Evolutionary conservation across 352 stramenopile species (phyloP).

Genomic region (Globisporangium cederbergense): DNA sequence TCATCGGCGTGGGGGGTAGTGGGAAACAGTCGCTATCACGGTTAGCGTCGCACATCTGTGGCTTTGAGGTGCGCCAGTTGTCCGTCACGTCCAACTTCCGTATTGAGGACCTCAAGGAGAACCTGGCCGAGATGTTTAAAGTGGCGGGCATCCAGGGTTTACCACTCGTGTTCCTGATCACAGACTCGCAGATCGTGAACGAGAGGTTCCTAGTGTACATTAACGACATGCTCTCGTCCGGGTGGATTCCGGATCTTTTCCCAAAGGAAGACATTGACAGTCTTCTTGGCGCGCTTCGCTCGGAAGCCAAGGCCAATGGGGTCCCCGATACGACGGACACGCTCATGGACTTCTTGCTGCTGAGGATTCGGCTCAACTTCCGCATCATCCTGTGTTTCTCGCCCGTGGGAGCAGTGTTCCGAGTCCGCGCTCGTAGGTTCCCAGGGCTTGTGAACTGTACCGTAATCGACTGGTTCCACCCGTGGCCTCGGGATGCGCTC

Average conservation of each 20-base stretch:
- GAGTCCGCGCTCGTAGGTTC: slow-evolving; percentile 94
- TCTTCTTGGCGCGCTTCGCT: slow-evolving; percentile 87
- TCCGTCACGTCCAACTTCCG: slow-evolving; percentile 95
- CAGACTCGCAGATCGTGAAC: slow-evolving; percentile 98
- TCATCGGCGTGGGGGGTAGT: slow-evolving; percentile 96
- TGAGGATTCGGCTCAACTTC: slow-evolving; percentile 93
- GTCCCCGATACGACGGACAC: slow-evolving; percentile 92
- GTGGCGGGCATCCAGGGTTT: slow-evolving; percentile 92
- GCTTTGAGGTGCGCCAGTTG: slow-evolving; percentile 95
- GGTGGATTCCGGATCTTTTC: slow-evolving; percentile 97
- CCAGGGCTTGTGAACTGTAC: slow-evolving; percentile 97
- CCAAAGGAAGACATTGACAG: slow-evolving; percentile 96
- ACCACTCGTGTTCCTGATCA: slow-evolving; percentile 96
- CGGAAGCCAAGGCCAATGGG: slow-evolving; percentile 94
- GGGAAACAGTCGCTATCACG: slow-evolving; percentile 97
- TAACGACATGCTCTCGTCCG: slow-evolving; percentile 95
- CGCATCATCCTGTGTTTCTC: slow-evolving; percentile 98
- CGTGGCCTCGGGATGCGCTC: slow-evolving; percentile 95
- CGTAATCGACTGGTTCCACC: slow-evolving; percentile 98
- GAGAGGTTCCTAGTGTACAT: slow-evolving; percentile 98
- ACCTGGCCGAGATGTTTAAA: slow-evolving; percentile 96
- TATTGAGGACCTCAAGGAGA: slow-evolving; percentile 97
- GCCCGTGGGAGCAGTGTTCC: slow-evolving; percentile 95
- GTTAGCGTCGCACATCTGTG: slow-evolving; percentile 95
- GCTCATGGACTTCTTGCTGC: slow-evolving; percentile 95